A percentile compares a stretch with the other conserved stretches of the same genome.
Conservation (phyloP, 352 stramenopile species). For the Thraustochytrium sp. region DNA sequence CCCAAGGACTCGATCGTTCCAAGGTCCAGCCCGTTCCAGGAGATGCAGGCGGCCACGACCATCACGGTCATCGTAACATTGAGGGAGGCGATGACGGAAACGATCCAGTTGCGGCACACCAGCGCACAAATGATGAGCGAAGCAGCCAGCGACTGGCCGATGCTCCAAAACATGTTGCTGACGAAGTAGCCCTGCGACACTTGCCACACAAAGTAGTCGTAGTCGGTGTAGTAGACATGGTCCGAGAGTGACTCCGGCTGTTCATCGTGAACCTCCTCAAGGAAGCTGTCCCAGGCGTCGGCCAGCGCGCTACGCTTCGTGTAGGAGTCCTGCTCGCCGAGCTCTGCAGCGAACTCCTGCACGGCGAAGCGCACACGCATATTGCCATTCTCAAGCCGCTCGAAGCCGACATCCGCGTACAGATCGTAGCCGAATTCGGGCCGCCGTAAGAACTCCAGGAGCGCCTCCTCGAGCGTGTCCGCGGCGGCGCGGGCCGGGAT, state of each 20-base stretch:
- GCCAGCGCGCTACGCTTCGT: no score
- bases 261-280: background rate
- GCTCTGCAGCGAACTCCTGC: no score
- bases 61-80: background rate
- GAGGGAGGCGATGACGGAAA: background rate
- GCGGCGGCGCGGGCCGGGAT: no score
- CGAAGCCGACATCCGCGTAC: no score
- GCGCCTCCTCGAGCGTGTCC: no score
- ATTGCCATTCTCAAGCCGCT: no score
- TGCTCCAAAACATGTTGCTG: background rate
- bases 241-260: background rate
- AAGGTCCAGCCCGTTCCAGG: background rate
- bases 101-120: background rate
- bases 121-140: background rate
- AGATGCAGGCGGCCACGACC: background rate
- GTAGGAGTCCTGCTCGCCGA: no score
- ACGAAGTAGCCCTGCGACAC: background rate
- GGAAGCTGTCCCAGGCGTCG: no score
- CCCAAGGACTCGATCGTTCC: background rate
- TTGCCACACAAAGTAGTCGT: background rate
- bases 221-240: background rate
- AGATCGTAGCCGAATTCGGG: no score
- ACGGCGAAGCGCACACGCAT: no score
- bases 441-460: no score
- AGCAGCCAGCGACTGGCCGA: background rate